Evolutionary conservation across 2,329 filamentous ascomycete genomes (phyloP).

Genomic region (Colletotrichum camelliae): DNA sequence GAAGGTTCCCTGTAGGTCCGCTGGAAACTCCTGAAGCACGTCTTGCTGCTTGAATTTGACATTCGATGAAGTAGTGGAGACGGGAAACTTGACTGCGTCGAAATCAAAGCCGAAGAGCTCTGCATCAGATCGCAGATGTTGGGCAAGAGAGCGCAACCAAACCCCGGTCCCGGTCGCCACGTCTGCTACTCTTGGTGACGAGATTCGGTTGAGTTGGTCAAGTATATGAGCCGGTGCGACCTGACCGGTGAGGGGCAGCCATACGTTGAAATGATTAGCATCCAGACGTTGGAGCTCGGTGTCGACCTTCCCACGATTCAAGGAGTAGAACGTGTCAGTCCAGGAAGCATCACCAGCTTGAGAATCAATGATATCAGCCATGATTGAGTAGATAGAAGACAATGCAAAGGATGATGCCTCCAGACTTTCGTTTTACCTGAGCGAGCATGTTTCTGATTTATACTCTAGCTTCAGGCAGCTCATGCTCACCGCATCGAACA

Average conservation of each 20-base stretch:
- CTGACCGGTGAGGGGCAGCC: not conserved
- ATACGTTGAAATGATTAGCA: not conserved
- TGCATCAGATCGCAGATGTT: not conserved
- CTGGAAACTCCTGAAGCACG: not conserved
- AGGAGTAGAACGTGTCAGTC: not conserved
- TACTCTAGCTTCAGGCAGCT: not conserved
- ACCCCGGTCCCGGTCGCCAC: not conserved
- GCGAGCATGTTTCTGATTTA: not conserved
- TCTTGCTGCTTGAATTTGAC: not conserved
- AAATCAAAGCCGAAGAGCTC: not conserved
- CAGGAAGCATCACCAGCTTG: not conserved
- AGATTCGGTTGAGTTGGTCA: not conserved
- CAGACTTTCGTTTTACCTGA: not conserved
- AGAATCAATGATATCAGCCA: not conserved
- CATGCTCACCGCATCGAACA: not conserved
- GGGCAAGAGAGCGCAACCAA: not conserved
- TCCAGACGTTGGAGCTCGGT: not conserved
- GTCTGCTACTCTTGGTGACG: not conserved
- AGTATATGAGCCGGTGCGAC: not conserved
- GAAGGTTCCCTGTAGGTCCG: not conserved
- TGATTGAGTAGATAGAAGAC: not conserved
- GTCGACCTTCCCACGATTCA: not conserved
- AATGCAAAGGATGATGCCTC: rapidly evolving
- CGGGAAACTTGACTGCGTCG: not conserved
- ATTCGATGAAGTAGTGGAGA: not conserved